Conservation (phyloP, 495 filamentous ascomycete genomes). For the Penicillium ochrochloron region DNA sequence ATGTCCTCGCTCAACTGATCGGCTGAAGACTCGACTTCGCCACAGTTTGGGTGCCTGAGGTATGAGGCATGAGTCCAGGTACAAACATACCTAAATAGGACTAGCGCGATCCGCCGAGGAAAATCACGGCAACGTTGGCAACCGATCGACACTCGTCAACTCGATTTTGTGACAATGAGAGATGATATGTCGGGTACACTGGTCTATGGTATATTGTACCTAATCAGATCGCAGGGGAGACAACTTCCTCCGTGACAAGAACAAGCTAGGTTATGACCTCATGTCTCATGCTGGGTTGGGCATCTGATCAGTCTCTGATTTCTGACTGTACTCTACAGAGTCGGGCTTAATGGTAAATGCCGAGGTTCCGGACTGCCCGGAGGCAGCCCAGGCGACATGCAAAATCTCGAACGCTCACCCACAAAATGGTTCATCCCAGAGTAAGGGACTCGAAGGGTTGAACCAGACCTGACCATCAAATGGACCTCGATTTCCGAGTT, state of each 20-base stretch:
- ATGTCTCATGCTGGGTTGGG: neutral
- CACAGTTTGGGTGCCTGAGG: conserved; percentile 9
- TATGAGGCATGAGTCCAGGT: conserved; percentile 10
- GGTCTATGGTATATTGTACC: neutral
- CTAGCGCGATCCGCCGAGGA: conserved; percentile 7
- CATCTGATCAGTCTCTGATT: neutral
- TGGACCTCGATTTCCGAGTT: neutral
- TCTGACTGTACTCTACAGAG: neutral
- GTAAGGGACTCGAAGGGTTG: conserved; percentile 10
- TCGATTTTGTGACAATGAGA: neutral
- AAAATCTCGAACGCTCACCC: neutral
- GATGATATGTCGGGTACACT: neutral
- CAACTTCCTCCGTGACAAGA: neutral
- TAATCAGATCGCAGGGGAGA: neutral
- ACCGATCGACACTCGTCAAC: neutral
- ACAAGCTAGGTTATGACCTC: neutral
- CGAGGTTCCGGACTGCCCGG: conserved; percentile 15
- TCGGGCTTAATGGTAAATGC: neutral
- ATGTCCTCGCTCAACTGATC: neutral
- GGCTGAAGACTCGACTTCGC: conserved; percentile 6
- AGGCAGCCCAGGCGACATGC: neutral
- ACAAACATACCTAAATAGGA: neutral
- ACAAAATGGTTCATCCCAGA: neutral
- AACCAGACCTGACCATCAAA: conserved; percentile 3
- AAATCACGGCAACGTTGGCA: neutral